phyloP scores from a whole-genome alignment of 108 stramenopile genomes.

The Aurantiochytrium sp. region DNA sequence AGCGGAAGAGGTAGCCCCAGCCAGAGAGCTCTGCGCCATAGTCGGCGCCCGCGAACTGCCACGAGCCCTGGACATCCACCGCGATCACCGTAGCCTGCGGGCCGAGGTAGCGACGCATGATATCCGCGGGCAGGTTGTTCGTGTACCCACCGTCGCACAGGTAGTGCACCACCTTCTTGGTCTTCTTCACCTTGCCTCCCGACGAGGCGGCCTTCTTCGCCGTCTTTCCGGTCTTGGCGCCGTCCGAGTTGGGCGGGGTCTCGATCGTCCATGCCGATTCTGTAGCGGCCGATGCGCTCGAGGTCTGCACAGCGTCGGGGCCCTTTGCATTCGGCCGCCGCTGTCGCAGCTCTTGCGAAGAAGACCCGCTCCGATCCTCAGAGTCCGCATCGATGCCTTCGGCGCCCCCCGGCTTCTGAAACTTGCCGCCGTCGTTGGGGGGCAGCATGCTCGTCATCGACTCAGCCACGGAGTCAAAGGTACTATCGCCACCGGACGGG shows the following conservation, averaged over 20 bases:
- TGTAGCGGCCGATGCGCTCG: too few species aligned
- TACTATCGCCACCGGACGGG: too few species aligned
- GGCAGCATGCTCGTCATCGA: not conserved
- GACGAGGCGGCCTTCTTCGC: not conserved
- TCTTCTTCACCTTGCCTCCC: too few species aligned
- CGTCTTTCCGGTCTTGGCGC: not conserved
- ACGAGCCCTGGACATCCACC: conserved; percentile 29
- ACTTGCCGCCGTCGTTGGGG: not conserved
- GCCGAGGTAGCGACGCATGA: conserved; percentile 25
- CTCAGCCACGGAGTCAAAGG: too few species aligned
- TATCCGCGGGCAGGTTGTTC: conserved; percentile 43
- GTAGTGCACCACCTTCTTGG: conserved; percentile 8
- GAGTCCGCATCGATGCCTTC: not conserved
- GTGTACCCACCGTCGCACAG: conserved; percentile 46
- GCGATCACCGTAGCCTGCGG: conserved; percentile 32
- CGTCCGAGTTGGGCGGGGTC: too few species aligned
- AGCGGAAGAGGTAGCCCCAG: not conserved
- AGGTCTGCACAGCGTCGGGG: too few species aligned
- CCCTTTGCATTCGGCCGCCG: too few species aligned
- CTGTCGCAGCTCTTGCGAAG: too few species aligned
- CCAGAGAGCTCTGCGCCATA: conserved; percentile 35
- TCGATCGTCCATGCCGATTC: too few species aligned
- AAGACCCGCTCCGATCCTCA: too few species aligned
- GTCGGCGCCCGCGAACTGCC: conserved; percentile 29
- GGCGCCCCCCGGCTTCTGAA: not conserved